Conservation (phyloP, 1,284 basidiomycete genomes). For the Malassezia arunalokei region DNA sequence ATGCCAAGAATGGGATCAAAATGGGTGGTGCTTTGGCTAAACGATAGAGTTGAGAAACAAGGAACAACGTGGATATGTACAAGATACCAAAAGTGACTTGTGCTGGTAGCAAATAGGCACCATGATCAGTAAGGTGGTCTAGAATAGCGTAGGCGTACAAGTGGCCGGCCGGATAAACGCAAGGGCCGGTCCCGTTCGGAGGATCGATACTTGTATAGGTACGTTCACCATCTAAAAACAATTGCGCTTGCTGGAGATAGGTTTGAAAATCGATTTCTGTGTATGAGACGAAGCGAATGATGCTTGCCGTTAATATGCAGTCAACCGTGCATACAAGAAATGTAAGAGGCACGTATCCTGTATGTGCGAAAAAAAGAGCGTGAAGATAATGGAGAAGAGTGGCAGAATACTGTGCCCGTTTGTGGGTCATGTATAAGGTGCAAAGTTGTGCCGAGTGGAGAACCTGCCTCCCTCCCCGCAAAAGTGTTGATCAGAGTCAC, state of each 20-base stretch:
- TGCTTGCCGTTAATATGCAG: not conserved
- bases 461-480: too few relatives aligned
- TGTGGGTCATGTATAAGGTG: too few relatives aligned
- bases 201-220: slow-evolving; percentile 64
- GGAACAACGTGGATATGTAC: slow-evolving; percentile 21
- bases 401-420: too few relatives aligned
- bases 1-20: slow-evolving; percentile 60
- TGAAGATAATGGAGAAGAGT: not conserved
- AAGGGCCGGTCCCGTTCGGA: slow-evolving; percentile 76
- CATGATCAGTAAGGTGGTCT: slow-evolving; percentile 56
- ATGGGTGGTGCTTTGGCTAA: slow-evolving; percentile 26
- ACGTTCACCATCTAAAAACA: slow-evolving; percentile 69
- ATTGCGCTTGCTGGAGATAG: slow-evolving; percentile 72
- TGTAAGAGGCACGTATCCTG: not conserved
- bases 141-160: slow-evolving; percentile 71
- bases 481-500: not conserved
- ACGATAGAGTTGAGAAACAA: slow-evolving; percentile 28
- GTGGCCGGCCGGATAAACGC: slow-evolving; percentile 92
- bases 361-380: not conserved
- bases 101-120: slow-evolving; percentile 55
- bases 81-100: slow-evolving; percentile 27
- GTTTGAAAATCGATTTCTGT: slow-evolving; percentile 99
- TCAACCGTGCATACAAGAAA: not conserved
- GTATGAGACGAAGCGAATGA: slow-evolving; percentile 17
- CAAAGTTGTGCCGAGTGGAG: not conserved